Conservation (phyloP, 2,329 filamentous ascomycete genomes). For the Aspergillus ruber region DNA sequence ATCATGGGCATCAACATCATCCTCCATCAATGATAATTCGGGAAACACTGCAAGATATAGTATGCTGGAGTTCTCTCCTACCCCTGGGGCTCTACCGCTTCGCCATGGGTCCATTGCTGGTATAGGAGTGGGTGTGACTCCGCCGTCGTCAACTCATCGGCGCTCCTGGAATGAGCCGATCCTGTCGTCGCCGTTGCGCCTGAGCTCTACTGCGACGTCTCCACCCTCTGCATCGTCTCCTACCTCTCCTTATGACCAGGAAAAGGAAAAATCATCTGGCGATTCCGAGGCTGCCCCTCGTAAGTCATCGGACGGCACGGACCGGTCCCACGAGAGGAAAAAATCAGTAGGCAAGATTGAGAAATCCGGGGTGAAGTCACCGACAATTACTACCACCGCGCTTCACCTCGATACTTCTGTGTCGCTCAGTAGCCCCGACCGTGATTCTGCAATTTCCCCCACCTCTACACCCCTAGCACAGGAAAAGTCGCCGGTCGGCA, state of each 20-base stretch:
- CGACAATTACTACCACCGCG: background rate
- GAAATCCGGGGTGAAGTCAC: constrained; percentile 11
- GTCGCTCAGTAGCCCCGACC: constrained; percentile 11
- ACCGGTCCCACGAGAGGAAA: constrained; percentile 10
- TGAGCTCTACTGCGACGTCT: constrained; percentile 24
- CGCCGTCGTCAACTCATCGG: constrained; percentile 16
- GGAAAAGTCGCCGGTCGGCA: constrained; percentile 23
- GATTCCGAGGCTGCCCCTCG: constrained; percentile 32
- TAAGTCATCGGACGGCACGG: constrained; percentile 27
- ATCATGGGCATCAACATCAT: constrained; percentile 31
- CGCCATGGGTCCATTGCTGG: constrained; percentile 36
- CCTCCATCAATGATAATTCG: background rate
- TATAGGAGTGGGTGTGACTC: constrained; percentile 28
- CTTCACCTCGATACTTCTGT: constrained; percentile 14
- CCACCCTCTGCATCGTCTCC: constrained; percentile 17
- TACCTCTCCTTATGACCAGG: constrained; percentile 13
- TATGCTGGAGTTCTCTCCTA: constrained; percentile 57
- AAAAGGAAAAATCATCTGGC: constrained; percentile 15
- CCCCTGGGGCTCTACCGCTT: constrained; percentile 32
- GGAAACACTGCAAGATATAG: constrained; percentile 30
- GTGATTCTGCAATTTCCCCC: constrained; percentile 1
- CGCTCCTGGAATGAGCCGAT: constrained; percentile 18
- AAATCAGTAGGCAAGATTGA: constrained; percentile 34
- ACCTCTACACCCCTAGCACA: constrained; percentile 23
- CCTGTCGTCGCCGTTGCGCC: constrained; percentile 28